These are phyloP conservation scores for Mycena sp. DNA, from an alignment of 1,284 basidiomycete genomes.

Conservation along the genomic window DNA sequence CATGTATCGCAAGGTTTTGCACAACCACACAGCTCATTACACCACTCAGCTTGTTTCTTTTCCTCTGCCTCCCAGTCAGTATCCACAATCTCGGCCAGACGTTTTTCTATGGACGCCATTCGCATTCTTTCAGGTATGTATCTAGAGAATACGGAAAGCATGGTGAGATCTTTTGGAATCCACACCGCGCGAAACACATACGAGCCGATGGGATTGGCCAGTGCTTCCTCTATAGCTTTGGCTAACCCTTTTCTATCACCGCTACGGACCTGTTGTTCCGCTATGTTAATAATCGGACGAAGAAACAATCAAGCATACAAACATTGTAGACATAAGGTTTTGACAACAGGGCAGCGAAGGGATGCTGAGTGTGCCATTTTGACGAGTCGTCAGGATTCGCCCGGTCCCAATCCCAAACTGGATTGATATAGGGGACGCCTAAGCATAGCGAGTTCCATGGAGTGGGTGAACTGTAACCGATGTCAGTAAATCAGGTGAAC, in stretches of 20 bases:
- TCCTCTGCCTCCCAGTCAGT: conserved; percentile 14
- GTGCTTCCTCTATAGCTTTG: conserved; percentile 25
- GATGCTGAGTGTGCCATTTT: conserved; percentile 41
- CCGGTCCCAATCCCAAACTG: conserved; percentile 40
- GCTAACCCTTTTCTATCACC: conserved; percentile 27
- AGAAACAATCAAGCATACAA: conserved; percentile 23
- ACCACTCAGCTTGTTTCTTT: conserved; percentile 1
- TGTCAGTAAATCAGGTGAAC: too few relatives aligned
- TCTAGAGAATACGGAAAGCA: not conserved
- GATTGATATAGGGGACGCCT: conserved; percentile 53
- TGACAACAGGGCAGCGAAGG: conserved; percentile 13
- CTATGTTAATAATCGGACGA: not conserved
- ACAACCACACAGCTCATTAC: conserved; percentile 13
- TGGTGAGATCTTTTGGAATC: too few relatives aligned
- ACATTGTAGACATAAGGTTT: conserved; percentile 51
- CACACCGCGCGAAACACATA: too few relatives aligned
- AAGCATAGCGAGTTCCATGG: conserved; percentile 52
- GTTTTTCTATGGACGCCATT: not conserved
- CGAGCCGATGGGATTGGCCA: conserved; percentile 30
- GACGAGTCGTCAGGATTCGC: conserved; percentile 41
- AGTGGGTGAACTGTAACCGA: conserved; percentile 32
- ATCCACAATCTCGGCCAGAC: conserved; percentile 11
- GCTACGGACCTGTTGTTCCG: conserved; percentile 27
- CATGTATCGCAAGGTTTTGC: conserved; percentile 5
- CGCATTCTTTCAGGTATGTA: conserved; percentile 15